These are phyloP conservation scores for Russula virescens DNA, from an alignment of 768 basidiomycete genomes.

Conservation along the genomic window DNA sequence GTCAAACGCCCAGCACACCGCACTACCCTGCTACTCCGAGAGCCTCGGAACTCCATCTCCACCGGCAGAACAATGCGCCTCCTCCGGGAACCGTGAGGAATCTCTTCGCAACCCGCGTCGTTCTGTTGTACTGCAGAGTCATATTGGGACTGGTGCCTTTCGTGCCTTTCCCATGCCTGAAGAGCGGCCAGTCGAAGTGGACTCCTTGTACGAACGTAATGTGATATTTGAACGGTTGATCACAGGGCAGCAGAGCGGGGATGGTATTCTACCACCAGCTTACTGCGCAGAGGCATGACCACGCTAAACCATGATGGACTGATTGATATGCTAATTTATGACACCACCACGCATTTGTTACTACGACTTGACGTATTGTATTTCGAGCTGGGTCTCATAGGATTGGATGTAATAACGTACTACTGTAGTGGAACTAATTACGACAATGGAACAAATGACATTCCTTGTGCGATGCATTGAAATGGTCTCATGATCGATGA, in stretches of 20 bases:
- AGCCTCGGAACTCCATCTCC: not conserved
- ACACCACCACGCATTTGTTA: not conserved
- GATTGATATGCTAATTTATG: not conserved
- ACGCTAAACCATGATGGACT: not conserved
- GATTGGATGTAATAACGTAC: not conserved
- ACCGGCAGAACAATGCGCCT: not conserved
- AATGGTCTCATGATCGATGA: not conserved
- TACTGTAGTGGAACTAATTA: not conserved
- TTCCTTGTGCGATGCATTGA: not conserved
- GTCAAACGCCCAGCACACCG: constrained; percentile 9
- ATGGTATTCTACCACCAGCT: constrained; percentile 77
- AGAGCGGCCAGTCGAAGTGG: constrained; percentile 27
- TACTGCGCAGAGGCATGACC: constrained; percentile 37
- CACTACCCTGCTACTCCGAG: constrained; percentile 14
- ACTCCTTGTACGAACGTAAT: constrained; percentile 39
- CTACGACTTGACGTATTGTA: not conserved
- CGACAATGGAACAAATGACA: not conserved
- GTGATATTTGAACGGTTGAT: constrained; percentile 66
- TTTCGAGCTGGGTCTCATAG: not conserved
- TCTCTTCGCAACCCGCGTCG: not conserved
- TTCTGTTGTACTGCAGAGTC: not conserved
- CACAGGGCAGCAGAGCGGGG: constrained; percentile 74
- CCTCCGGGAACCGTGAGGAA: not conserved
- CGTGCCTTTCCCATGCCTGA: not conserved
- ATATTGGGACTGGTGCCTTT: not conserved